Percentiles rank a stretch among this genome's conserved stretches.
These are phyloP conservation scores for Phaeophleospora eucalypticola DNA, from an alignment of 2,329 filamentous ascomycete genomes.

Conservation along the genomic window DNA sequence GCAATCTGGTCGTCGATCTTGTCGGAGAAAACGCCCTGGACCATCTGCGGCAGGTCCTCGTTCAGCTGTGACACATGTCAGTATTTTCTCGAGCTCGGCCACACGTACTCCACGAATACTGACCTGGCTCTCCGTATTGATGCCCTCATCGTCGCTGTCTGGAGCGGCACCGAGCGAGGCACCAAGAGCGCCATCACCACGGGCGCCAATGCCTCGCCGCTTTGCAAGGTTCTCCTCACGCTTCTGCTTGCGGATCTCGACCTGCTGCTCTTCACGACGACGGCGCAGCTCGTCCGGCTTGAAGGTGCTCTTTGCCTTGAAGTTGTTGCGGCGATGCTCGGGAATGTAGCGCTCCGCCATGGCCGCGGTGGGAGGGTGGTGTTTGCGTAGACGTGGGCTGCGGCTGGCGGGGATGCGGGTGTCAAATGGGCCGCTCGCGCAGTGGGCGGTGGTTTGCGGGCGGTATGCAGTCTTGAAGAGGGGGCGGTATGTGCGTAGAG, in stretches of 20 bases:
- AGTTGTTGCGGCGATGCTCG: conserved; percentile 97
- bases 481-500: not conserved
- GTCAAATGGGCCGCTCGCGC: not conserved
- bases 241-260: conserved; percentile 98
- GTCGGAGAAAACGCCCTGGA: conserved; percentile 94
- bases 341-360: conserved; percentile 99
- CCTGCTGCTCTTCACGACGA: conserved; percentile 97
- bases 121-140: conserved; percentile 95
- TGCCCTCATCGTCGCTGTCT: conserved; percentile 96
- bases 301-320: conserved; percentile 99
- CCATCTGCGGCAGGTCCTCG: conserved; percentile 97
- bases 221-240: conserved; percentile 98
- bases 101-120: conserved; percentile 29
- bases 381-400: conserved; percentile 1
- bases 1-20: conserved; percentile 97
- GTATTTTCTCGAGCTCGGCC: conserved; percentile 4
- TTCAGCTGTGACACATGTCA: conserved; percentile 63
- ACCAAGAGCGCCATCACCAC: conserved; percentile 65
- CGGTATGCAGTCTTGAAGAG: not conserved
- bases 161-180: conserved; percentile 81
- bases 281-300: conserved; percentile 98
- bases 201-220: conserved; percentile 84
- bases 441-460: not conserved
- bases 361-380: conserved; percentile 35
- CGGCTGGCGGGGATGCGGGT: not conserved